Percentiles rank a stretch among this genome's conserved stretches.
Evolutionary conservation across 257 asterid species (phyloP).

Genomic region (Avicennia marina): DNA sequence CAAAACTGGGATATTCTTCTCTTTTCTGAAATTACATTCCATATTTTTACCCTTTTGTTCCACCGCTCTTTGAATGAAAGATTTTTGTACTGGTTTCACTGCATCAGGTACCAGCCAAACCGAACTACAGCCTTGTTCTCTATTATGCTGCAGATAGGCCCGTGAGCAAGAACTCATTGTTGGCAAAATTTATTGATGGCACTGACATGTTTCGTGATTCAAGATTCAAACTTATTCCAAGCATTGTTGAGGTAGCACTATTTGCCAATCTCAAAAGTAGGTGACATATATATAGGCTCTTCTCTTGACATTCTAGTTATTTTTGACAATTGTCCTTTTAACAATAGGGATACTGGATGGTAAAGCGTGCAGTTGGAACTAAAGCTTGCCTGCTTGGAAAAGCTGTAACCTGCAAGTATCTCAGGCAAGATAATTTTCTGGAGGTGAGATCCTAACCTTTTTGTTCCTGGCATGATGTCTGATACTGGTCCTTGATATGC

Average conservation of each 20-base stretch:
- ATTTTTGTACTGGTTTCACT: conserved; percentile 24
- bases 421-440: conserved; percentile 90
- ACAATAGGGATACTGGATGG: conserved; percentile 98
- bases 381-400: conserved; percentile 96
- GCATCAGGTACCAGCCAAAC: conserved; percentile 88
- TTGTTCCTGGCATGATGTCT: background rate
- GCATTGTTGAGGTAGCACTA: conserved; percentile 77
- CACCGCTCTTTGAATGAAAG: background rate
- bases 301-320: conserved; percentile 10
- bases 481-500: conserved; percentile 6
- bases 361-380: conserved; percentile 97
- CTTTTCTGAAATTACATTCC: background rate
- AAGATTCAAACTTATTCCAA: conserved; percentile 95
- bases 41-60: background rate
- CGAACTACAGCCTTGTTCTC: conserved; percentile 93
- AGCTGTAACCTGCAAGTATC: conserved; percentile 92
- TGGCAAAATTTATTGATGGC: conserved; percentile 84
- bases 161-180: conserved; percentile 59
- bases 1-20: background rate
- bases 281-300: background rate
- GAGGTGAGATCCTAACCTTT: conserved; percentile 55
- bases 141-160: conserved; percentile 94
- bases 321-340: conserved; percentile 10
- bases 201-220: conserved; percentile 88
- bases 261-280: background rate